Conservation (phyloP, 1,284 basidiomycete genomes). For the Earliella scabrosa region DNA sequence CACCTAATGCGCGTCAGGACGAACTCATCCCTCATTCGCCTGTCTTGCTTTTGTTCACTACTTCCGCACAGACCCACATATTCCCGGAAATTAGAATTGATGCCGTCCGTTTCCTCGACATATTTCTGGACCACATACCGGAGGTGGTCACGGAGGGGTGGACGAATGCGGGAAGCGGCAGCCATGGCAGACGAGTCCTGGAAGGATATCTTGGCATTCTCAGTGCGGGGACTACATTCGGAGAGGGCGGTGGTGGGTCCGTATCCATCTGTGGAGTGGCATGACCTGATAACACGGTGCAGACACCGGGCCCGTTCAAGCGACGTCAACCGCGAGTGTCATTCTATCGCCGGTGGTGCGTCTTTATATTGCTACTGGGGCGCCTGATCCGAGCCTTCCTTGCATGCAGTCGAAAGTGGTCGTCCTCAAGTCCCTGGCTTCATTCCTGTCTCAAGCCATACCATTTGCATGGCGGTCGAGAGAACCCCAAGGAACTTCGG, state of each 20-base stretch:
- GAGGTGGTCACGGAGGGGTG: slow-evolving; percentile 72
- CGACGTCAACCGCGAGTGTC: slow-evolving; percentile 67
- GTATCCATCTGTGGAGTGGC: neutral
- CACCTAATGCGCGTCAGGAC: slow-evolving; percentile 38
- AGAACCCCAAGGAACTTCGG: slow-evolving; percentile 13
- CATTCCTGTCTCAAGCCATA: slow-evolving; percentile 30
- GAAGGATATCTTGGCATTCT: slow-evolving; percentile 80
- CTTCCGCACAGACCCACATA: slow-evolving; percentile 93
- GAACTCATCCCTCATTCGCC: slow-evolving; percentile 74
- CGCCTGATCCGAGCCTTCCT: neutral
- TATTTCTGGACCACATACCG: slow-evolving; percentile 80
- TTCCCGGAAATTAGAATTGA: slow-evolving; percentile 94
- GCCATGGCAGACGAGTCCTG: slow-evolving; percentile 66
- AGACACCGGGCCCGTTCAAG: slow-evolving; percentile 47
- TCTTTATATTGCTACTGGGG: slow-evolving; percentile 8
- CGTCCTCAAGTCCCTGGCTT: slow-evolving; percentile 33
- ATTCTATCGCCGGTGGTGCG: slow-evolving; percentile 66
- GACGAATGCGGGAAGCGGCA: slow-evolving; percentile 46
- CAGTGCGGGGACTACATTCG: slow-evolving; percentile 65
- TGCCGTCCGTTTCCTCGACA: slow-evolving; percentile 81
- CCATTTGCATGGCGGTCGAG: slow-evolving; percentile 3
- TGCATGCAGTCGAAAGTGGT: slow-evolving; percentile 51
- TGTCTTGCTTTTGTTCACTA: slow-evolving; percentile 80
- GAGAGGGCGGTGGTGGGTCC: slow-evolving; percentile 54
- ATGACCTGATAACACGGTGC: neutral